These are phyloP conservation scores for Cercospora zeae-maydis DNA, from an alignment of 2,329 filamentous ascomycete species.

Conservation along the genomic window DNA sequence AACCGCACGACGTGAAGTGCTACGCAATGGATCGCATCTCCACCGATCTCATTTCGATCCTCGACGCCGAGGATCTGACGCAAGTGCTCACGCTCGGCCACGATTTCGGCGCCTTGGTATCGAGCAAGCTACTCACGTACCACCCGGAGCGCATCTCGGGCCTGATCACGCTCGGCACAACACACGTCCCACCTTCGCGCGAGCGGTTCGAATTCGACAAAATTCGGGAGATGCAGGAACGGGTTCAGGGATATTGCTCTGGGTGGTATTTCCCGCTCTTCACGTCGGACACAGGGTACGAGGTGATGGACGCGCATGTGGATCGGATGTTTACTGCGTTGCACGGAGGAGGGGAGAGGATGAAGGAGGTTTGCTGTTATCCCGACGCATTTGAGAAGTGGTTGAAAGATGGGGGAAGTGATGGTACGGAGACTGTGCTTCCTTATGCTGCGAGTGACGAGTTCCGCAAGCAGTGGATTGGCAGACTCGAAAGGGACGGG, in stretches of 20 bases:
- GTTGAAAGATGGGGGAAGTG: conserved; percentile 10
- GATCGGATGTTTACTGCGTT: conserved; percentile 18
- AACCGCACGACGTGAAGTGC: conserved; percentile 36
- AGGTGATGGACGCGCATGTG: conserved; percentile 32
- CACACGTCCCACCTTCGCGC: conserved; percentile 39
- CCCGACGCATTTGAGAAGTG: conserved; percentile 36
- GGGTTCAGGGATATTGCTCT: conserved; percentile 38
- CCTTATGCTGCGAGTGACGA: conserved; percentile 33
- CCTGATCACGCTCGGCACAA: conserved; percentile 43
- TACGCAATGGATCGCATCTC: conserved; percentile 38
- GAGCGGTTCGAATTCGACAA: conserved; percentile 39
- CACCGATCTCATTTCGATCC: conserved; percentile 40
- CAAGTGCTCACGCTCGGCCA: conserved; percentile 46
- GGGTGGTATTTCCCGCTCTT: conserved; percentile 48
- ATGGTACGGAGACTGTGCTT: conserved; percentile 26
- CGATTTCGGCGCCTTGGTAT: conserved; percentile 47
- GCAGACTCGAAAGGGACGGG: conserved; percentile 32
- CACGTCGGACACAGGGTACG: conserved; percentile 38
- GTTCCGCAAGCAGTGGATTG: conserved; percentile 37
- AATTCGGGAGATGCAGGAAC: conserved; percentile 33
- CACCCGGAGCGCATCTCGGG: conserved; percentile 41
- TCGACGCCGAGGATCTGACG: conserved; percentile 37
- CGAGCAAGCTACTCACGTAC: conserved; percentile 44
- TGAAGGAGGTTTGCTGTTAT: conserved; percentile 38
- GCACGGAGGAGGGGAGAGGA: conserved; percentile 21